Base-by-base conservation (phyloP, 2,329 filamentous ascomycete genomes). In the Aureobasidium sp. region DNA sequence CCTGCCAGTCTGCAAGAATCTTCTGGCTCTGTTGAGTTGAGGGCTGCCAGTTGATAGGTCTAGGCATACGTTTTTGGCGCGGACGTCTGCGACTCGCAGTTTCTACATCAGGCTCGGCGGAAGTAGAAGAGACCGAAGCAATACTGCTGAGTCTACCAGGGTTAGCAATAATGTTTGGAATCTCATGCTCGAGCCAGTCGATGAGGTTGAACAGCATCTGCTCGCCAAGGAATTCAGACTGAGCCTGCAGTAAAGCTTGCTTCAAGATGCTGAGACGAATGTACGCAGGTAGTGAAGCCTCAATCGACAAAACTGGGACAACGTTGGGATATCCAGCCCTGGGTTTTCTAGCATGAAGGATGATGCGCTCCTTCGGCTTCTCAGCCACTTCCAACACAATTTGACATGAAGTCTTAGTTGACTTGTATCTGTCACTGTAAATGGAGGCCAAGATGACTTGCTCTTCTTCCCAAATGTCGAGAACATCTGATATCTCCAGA, bases 161-260 rank as follows among this genome's bases (percentile, higher is more conserved):
- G 63, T 88, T 84, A 65, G 92, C 87, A 60, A 97, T 87, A 62
- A 97, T 90, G n/a, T 76, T 76, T 63, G 90, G 87, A 65, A 96
- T 85, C 67, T 92, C 87, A 66, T 89, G 85, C 72, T 97, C 92
- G 4, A 97, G 77, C 92, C 93, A 97, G 75, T 96, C 92, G 59
- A 93, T 83, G 13, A 96, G 81, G 66, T 90, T 90, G 74, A 92
- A 97, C 13, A 97, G 84, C 88, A 96, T 96, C 43, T 91, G 89
- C 71, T 95, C 91, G 27, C 91, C 93, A 15, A 87, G 77, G 34
- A 96, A 81, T 32, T 86, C 85, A 55, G 86, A 82, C 55, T 84
- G 78, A 2, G 92, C 86, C 71, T 93, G 86, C 5, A 83, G 79
- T 5, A 97, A 78, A 1, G 87, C 86, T 73, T 89, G 87, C 68